These are phyloP conservation scores for Piloderma croceum DNA, from an alignment of 768 basidiomycete species.

Conservation along the genomic window DNA sequence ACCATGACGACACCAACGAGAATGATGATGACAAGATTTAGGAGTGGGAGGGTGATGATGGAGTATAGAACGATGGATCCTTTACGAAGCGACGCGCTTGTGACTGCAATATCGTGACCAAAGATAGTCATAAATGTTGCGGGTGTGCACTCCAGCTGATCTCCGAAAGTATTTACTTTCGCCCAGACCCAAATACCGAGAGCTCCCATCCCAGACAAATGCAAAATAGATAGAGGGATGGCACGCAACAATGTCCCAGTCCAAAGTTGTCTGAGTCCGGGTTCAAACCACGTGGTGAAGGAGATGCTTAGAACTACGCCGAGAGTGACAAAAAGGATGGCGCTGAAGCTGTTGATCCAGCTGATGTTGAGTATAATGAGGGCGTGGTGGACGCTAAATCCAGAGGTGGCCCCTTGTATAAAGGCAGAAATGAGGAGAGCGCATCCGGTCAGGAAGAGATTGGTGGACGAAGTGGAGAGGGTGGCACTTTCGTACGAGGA, in stretches of 20 bases:
- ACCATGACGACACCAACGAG: no score
- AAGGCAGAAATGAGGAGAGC: conserved; percentile 10
- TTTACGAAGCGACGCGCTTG: not conserved
- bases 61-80: not conserved
- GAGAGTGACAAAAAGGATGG: conserved; percentile 5
- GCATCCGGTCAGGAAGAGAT: conserved; percentile 10
- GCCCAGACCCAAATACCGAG: not conserved
- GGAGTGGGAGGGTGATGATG: not conserved
- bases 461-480: conserved; percentile 1
- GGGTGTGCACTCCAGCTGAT: not conserved
- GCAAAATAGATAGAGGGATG: not conserved
- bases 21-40: not conserved
- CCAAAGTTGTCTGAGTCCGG: not conserved
- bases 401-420: conserved; percentile 3
- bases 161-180: no score
- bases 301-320: no score
- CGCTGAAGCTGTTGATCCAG: conserved; percentile 10
- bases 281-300: no score
- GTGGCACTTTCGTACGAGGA: not conserved
- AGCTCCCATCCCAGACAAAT: not conserved
- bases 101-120: not conserved
- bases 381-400: conserved; percentile 5
- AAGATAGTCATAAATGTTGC: not conserved
- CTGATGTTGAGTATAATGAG: conserved; percentile 8
- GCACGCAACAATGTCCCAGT: not conserved